Percentiles rank a stretch among this genome's conserved stretches.
Evolutionary conservation across 1,284 basidiomycete genomes (phyloP).

Genomic region (Cutaneotrichosporon dermatis): DNA sequence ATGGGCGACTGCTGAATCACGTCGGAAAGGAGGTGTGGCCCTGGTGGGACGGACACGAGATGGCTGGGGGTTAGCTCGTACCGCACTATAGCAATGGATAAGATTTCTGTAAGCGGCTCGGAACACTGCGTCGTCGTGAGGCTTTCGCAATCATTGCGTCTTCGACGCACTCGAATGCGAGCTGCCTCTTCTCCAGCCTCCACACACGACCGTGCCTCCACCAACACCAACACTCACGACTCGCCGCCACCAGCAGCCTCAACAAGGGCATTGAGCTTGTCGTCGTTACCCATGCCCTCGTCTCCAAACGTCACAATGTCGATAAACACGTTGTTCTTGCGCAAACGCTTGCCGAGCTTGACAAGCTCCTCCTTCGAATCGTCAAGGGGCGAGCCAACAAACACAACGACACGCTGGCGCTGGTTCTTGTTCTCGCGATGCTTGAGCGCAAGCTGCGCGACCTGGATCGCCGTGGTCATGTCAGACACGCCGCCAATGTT

Average conservation of each 20-base stretch:
- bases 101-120: no score
- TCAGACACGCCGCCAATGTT: slow-evolving; percentile 76
- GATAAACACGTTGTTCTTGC: slow-evolving; percentile 98
- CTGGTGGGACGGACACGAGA: slow-evolving; percentile 73
- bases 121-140: no score
- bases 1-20: slow-evolving; percentile 74
- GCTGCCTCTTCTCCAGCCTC: no score
- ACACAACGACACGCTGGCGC: slow-evolving; percentile 88
- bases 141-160: no score
- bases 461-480: slow-evolving; percentile 82
- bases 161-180: no score
- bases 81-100: no score
- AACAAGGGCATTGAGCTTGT: slow-evolving; percentile 46
- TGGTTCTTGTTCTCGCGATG: slow-evolving; percentile 98
- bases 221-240: slow-evolving; percentile 30
- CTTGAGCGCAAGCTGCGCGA: slow-evolving; percentile 94
- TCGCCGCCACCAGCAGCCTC: slow-evolving; percentile 47
- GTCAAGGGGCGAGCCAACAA: slow-evolving; percentile 80
- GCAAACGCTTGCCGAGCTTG: slow-evolving; percentile 92
- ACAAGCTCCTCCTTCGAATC: slow-evolving; percentile 69
- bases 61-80: slow-evolving; percentile 51
- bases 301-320: slow-evolving; percentile 78
- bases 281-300: slow-evolving; percentile 47
- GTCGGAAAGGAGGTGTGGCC: slow-evolving; percentile 77
- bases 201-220: no score